Percentiles rank a stretch among this genome's conserved stretches.
Conservation (phyloP, 2,329 filamentous ascomycete genomes). For the Atkinsonella hypoxylon region DNA sequence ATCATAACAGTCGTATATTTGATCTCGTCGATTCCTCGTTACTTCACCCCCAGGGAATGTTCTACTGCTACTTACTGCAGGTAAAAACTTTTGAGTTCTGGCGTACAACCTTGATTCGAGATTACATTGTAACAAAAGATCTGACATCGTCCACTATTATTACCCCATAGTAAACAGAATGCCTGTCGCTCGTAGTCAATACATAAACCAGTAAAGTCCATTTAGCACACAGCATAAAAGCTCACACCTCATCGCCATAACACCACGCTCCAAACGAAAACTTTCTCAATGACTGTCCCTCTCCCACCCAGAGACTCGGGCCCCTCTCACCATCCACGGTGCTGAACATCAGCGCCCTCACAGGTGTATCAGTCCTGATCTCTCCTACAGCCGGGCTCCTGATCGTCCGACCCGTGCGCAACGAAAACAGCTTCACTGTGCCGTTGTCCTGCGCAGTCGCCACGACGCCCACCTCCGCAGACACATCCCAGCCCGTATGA, state of each 20-base stretch:
- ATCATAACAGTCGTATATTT: too few species aligned
- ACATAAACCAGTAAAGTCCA: background rate
- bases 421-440: constrained; percentile 36
- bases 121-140: too few species aligned
- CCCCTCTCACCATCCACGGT: constrained; percentile 30
- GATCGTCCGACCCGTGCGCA: constrained; percentile 31
- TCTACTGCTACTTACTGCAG: constrained; percentile 12
- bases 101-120: too few species aligned
- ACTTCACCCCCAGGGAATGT: too few species aligned
- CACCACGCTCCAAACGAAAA: constrained; percentile 29
- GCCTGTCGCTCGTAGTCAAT: background rate
- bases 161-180: background rate
- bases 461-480: constrained; percentile 33
- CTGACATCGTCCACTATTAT: background rate
- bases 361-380: constrained; percentile 17
- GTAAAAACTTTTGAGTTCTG: background rate
- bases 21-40: too few species aligned
- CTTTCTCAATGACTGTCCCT: constrained; percentile 25
- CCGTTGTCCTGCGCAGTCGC: constrained; percentile 42
- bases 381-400: constrained; percentile 14
- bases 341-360: constrained; percentile 34
- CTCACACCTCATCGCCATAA: constrained; percentile 24
- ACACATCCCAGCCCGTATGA: constrained; percentile 40
- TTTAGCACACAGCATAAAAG: background rate
- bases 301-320: constrained; percentile 35